Base-by-base conservation (phyloP, 768 basidiomycete genomes). In the Xerocomellus amylosporus region DNA sequence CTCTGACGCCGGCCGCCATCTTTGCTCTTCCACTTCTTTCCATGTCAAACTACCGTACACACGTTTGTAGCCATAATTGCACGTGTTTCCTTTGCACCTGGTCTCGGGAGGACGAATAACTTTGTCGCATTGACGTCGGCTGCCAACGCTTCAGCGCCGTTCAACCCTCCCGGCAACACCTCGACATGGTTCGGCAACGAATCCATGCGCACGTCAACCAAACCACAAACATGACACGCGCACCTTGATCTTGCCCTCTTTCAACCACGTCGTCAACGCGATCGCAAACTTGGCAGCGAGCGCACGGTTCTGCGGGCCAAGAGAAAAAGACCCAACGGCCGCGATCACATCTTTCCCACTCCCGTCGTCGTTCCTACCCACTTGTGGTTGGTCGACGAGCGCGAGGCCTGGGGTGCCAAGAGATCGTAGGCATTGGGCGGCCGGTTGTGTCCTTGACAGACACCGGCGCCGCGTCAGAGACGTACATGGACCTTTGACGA, bases 61-160 rank as follows among this genome's bases (percentile, higher is more conserved):
- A 19, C 9, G 17, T 15, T 46, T 59, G 58, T 51, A 50, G 48
- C 44, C 40, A 31, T 54, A 50, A 49, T 24, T 10, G 15, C 8
- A 17, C 34, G 9, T 9, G 30, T 30, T 30, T 30, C 30, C 24
- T 10, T 19, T n/a, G 7, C 8, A n/a, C n/a, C n/a, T n/a, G 5
- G 50, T 61, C 44, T 53, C 58, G 3, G 31, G 39, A 4, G 54
- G 58, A 34, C 49, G 67, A 3, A 79, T 60, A 78, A 44, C 61
- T 77, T 79, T 22, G 63, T 64, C 4, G 69, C 77, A 42, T 74
- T 78, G 3, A 77, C 56, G 6, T 72, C 65, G 1, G 47, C 49
- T 53, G 62, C 60, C 46, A 78, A 41, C 60, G 58, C 37, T 67
- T 58, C 48, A 79, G 39, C 4, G 73, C 71, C 76, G 2, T 60